Evolutionary conservation across 2,329 filamentous ascomycete species (phyloP), one percentile per base, ranked within the genome.

Genomic region (Botrytis aclada): DNA sequence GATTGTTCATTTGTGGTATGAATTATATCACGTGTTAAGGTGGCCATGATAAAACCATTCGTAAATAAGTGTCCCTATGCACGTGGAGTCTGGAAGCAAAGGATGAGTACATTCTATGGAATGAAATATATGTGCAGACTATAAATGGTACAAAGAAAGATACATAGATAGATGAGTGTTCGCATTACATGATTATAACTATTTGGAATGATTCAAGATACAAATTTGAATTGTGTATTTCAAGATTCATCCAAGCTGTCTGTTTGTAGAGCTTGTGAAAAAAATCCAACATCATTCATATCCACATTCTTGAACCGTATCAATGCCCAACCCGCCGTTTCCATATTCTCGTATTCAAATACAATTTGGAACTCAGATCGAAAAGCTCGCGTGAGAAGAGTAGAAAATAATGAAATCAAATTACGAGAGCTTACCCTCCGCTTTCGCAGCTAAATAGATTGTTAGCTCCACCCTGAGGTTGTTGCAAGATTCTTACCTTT

Each of bases 371-470:
- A 61, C 41, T 39, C 56, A 69, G 47, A 61, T 51, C 18, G 45
- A 60, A 56, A 43, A 39, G 32, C 22, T 45, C 32, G 32, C 20
- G 54, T 47, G 43, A 41, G 37, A 29, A 29, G 1, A 37, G 41
- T 45, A 16, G 25, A 51, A 66, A 25, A 43, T 45, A 67, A 56
- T 80, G 32, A 29, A 43, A 34, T 20, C 47, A 22, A n/a, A 66
- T 43, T 83, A 88, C 75, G 81, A 82, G 74, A 93, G 84, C 83
- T 93, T 94, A 77, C 92, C 92, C 34, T 93, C 91, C 45, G 88
- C 86, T 80, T 91, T 93, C 77, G 92, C 92, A 80, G 93, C 92
- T 90, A 78, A 73, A 69, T 29, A 39, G 16, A 2, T 8, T 25
- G 22, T 84, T 79, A 84, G 81, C 66, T 62, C 69, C 37, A 29